phyloP scores from a whole-genome alignment of 2,329 filamentous ascomycete species.

The Plenodomus tracheiphilus region DNA sequence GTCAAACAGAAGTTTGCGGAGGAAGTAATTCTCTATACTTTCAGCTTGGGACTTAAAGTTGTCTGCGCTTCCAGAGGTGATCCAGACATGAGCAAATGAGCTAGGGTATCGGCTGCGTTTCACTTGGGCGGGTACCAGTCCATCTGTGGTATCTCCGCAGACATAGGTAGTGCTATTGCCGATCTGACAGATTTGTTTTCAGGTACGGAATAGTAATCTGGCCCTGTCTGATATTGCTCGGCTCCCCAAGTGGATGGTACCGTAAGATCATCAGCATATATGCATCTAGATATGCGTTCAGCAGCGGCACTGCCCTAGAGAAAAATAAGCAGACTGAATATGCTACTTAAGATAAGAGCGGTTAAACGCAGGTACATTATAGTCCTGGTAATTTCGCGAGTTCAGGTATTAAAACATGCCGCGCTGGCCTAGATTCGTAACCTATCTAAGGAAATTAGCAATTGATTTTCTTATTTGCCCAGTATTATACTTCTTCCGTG shows the following conservation, averaged over 20 bases:
- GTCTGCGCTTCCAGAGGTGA: not conserved
- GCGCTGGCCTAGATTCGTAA: too few species aligned
- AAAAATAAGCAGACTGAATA: conserved; percentile 1
- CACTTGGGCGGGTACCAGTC: not conserved
- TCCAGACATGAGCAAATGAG: conserved; percentile 1
- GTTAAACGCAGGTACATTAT: too few species aligned
- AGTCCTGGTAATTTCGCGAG: too few species aligned
- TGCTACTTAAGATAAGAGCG: too few species aligned
- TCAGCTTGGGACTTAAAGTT: conserved; percentile 2
- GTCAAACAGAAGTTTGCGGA: conserved; percentile 7
- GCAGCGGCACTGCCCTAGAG: not conserved
- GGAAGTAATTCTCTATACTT: conserved; percentile 6
- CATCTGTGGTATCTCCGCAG: conserved; percentile 3
- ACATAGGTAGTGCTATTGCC: conserved; percentile 1
- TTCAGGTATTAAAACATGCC: too few species aligned
- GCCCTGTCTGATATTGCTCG: not conserved
- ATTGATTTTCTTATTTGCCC: too few species aligned
- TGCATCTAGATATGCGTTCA: not conserved
- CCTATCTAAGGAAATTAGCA: too few species aligned
- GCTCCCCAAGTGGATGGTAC: not conserved
- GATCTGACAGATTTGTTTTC: not conserved
- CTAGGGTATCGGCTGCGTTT: conserved; percentile 1
- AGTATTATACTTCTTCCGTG: too few species aligned
- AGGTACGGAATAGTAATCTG: not conserved
- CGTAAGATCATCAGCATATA: not conserved